Evolutionary conservation across 2,329 filamentous ascomycete species (phyloP).

Genomic region (Trichocomaceae sp.): DNA sequence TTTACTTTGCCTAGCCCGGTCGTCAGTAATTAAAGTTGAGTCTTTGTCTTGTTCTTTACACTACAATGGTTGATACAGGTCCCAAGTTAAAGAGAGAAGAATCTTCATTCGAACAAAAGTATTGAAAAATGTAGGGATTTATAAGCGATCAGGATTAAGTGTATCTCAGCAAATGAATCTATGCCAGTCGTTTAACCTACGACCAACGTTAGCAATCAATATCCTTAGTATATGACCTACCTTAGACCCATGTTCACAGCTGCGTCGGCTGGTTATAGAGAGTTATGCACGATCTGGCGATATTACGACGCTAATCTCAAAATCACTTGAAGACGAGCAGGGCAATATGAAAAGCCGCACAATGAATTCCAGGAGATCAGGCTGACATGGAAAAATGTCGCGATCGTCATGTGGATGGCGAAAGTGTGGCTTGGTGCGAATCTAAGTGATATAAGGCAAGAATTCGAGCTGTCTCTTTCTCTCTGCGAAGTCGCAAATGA

Average conservation of each 20-base stretch:
- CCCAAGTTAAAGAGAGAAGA: neutral
- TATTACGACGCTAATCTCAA: neutral
- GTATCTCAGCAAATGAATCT: too few species aligned
- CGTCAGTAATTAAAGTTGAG: too few species aligned
- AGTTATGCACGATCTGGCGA: neutral
- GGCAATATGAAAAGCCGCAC: neutral
- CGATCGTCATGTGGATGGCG: neutral
- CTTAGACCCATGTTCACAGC: neutral
- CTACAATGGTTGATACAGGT: too few species aligned
- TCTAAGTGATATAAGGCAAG: constrained; percentile 8
- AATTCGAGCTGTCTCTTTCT: constrained; percentile 5
- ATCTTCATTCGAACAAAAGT: neutral
- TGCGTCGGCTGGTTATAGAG: neutral
- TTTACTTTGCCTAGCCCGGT: neutral
- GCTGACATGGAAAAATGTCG: neutral
- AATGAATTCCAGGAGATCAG: neutral
- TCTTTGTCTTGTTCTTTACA: neutral
- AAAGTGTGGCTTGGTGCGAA: neutral
- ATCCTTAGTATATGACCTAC: constrained; percentile 2
- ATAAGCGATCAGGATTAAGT: too few species aligned
- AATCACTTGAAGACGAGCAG: neutral
- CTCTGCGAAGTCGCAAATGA: constrained; percentile 29
- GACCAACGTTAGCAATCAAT: constrained; percentile 1
- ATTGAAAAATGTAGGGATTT: neutral
- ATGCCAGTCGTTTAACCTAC: constrained; percentile 13